These are phyloP conservation scores for Pterocarpus santalinus DNA, from an alignment of 306 rosid genomes.

Conservation along the genomic window DNA sequence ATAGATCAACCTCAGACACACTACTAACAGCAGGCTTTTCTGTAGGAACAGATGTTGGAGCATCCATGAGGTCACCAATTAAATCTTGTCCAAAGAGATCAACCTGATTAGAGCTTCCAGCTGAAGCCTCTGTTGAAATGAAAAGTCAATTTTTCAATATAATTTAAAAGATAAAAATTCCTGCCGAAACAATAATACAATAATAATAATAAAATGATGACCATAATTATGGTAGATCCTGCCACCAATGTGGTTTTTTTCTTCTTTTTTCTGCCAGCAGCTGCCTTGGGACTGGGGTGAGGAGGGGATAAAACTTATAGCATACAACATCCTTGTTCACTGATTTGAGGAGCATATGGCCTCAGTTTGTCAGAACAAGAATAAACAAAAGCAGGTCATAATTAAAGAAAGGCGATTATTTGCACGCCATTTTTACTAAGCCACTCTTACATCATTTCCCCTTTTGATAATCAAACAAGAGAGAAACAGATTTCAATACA, in stretches of 20 bases:
- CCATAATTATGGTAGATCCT: not conserved
- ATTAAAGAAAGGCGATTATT: conserved; percentile 16
- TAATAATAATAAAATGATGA: not conserved
- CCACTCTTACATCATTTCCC: not conserved
- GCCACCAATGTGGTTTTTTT: not conserved
- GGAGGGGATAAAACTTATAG: conserved; percentile 2
- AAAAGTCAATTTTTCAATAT: conserved; percentile 36
- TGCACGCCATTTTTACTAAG: not conserved
- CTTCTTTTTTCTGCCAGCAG: not conserved
- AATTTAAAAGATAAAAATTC: conserved; percentile 26
- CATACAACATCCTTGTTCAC: not conserved
- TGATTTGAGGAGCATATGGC: conserved; percentile 1
- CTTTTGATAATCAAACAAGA: not conserved
- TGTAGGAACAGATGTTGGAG: conserved; percentile 72
- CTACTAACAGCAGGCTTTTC: conserved; percentile 61
- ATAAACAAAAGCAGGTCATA: conserved; percentile 25
- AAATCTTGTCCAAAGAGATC: conserved; percentile 86
- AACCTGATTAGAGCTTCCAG: conserved; percentile 73
- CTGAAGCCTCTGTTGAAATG: conserved; percentile 73
- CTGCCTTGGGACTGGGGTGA: not conserved
- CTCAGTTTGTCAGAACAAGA: conserved; percentile 17
- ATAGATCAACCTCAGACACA: conserved; percentile 84
- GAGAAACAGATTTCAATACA: not conserved
- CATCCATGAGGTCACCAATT: conserved; percentile 91
- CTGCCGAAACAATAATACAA: not conserved